phyloP scores from a whole-genome alignment of 768 basidiomycete genomes.

The Candolleomyces eurysporus region DNA sequence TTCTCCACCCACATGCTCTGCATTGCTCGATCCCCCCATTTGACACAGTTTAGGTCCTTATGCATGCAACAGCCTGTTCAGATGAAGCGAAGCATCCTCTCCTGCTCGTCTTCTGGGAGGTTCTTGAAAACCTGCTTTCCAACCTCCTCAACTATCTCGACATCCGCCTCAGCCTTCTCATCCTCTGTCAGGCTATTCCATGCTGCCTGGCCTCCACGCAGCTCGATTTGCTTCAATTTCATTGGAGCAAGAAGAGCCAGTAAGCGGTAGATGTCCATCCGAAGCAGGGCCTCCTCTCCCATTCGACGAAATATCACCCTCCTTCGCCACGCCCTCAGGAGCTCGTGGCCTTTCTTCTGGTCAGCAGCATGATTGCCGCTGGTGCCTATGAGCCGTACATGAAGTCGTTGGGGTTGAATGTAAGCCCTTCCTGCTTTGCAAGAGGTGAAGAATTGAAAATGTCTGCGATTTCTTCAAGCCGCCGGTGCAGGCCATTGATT shows the following conservation, averaged over 20 bases:
- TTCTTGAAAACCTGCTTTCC: slow-evolving; percentile 14
- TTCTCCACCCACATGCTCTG: slow-evolving; percentile 10
- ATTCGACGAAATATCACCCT: slow-evolving; percentile 1
- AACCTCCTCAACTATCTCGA: slow-evolving; percentile 5
- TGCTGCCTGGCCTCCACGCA: slow-evolving; percentile 15
- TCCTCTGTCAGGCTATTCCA: slow-evolving; percentile 15
- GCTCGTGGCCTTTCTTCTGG: slow-evolving; percentile 15
- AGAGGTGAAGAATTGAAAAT: slow-evolving; percentile 13
- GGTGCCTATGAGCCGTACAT: slow-evolving; percentile 10
- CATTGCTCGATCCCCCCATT: slow-evolving; percentile 20
- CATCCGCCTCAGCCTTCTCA: slow-evolving; percentile 8
- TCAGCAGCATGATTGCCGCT: slow-evolving; percentile 17
- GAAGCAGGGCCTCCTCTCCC: slow-evolving; percentile 13
- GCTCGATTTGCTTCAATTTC: slow-evolving; percentile 7
- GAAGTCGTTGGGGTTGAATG: neutral
- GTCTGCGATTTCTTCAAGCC: slow-evolving; percentile 2
- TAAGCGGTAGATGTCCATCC: neutral
- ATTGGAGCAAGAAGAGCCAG: slow-evolving; percentile 4
- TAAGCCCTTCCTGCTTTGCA: slow-evolving; percentile 8
- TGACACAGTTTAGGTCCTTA: slow-evolving; percentile 24
- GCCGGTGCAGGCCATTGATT: neutral
- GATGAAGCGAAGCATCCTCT: slow-evolving; percentile 15
- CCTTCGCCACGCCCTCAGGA: slow-evolving; percentile 7
- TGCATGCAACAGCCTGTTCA: slow-evolving; percentile 30
- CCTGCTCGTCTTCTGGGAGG: slow-evolving; percentile 13